These are phyloP conservation scores for Dissophora globulifera DNA, from an alignment of 192 early-diverging fungal species.

Conservation along the genomic window DNA sequence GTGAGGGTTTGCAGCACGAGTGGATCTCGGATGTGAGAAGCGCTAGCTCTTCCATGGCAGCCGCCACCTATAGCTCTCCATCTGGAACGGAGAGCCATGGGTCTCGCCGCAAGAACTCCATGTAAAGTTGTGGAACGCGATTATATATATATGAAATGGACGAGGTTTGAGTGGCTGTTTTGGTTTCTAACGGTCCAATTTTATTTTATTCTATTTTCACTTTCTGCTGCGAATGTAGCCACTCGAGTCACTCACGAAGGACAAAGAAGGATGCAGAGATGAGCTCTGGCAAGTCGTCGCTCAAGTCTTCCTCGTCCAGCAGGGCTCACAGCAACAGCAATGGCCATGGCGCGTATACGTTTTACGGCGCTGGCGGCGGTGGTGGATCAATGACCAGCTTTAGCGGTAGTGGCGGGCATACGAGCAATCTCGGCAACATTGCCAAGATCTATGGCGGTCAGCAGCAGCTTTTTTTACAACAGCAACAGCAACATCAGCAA, in stretches of 20 bases:
- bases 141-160: too few species aligned
- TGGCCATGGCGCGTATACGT: constrained; percentile 22
- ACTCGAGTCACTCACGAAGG: constrained; percentile 9
- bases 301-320: constrained; percentile 19
- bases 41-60: constrained; percentile 47
- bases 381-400: constrained; percentile 37
- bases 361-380: constrained; percentile 9
- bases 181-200: too few species aligned
- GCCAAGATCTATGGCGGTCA: constrained; percentile 27
- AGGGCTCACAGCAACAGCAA: constrained; percentile 8
- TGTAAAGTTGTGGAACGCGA: too few species aligned
- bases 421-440: constrained; percentile 7
- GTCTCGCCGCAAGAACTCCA: constrained; percentile 17
- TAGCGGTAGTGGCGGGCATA: constrained; percentile 20
- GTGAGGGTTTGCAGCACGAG: constrained; percentile 85
- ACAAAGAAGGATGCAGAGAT: constrained; percentile 1
- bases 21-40: constrained; percentile 75
- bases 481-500: background rate
- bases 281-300: background rate
- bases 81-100: background rate
- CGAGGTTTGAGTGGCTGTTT: too few species aligned
- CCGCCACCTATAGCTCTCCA: constrained; percentile 33
- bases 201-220: too few species aligned
- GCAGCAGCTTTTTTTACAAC: background rate
- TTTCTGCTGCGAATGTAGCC: too few species aligned